Conservation (phyloP, 306 rosid species). For the Pyrus communis region DNA sequence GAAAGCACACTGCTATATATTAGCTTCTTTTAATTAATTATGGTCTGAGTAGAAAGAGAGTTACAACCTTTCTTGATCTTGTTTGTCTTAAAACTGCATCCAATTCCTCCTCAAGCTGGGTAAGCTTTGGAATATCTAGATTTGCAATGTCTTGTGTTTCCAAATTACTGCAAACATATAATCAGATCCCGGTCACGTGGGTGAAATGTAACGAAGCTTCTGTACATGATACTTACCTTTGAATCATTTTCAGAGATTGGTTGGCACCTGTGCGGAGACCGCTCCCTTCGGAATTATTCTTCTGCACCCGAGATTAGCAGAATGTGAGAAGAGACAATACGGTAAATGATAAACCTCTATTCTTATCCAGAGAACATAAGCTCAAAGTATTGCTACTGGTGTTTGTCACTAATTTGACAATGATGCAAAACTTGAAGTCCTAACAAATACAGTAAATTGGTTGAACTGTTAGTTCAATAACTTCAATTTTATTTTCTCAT, state of each 20-base stretch:
- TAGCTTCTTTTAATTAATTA: background rate
- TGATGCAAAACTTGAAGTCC: background rate
- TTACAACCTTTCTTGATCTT: slow-evolving; percentile 19
- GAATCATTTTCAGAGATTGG: slow-evolving; percentile 1
- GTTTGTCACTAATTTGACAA: background rate
- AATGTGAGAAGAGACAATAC: background rate
- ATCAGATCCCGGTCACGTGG: background rate
- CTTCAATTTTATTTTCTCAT: too few relatives aligned
- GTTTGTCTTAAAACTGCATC: slow-evolving; percentile 2
- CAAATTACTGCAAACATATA: background rate
- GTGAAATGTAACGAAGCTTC: background rate
- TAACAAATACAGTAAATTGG: background rate
- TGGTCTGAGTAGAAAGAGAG: background rate
- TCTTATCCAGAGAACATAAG: background rate
- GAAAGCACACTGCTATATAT: background rate
- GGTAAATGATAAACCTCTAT: background rate
- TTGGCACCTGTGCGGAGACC: background rate
- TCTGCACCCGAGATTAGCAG: background rate
- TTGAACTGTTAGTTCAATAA: too few relatives aligned
- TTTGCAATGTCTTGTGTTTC: slow-evolving; percentile 6
- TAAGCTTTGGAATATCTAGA: slow-evolving; percentile 9
- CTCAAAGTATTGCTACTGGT: background rate
- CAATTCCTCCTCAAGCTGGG: slow-evolving; percentile 10
- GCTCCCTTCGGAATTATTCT: background rate
- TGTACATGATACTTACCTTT: slow-evolving; percentile 1